Conservation (phyloP, 139 green algal genomes). For the Chlamydomonas incerta region DNA sequence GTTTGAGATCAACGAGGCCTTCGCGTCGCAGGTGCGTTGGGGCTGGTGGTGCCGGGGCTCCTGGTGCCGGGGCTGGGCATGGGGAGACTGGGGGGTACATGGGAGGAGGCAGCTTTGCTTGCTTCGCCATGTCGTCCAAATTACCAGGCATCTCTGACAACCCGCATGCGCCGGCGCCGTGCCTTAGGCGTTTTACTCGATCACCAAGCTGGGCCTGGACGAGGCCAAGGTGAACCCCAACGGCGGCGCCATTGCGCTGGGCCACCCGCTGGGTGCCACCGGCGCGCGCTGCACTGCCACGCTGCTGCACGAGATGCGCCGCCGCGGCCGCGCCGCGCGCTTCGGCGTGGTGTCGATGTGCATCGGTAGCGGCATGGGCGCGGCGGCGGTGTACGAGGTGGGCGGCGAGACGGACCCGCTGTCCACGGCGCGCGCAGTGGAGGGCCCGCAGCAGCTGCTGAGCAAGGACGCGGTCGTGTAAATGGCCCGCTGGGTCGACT, state of each 20-base stretch:
- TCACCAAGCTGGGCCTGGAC: conserved; percentile 90
- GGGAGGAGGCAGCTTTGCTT: no score
- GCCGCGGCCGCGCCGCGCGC: conserved; percentile 82
- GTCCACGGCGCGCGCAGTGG: background rate
- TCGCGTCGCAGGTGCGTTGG: conserved; percentile 85
- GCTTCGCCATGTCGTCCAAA: no score
- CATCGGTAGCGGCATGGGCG: conserved; percentile 96
- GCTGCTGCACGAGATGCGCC: conserved; percentile 95
- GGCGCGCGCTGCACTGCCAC: conserved; percentile 89
- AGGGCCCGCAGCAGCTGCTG: conserved; percentile 8
- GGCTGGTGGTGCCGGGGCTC: no score
- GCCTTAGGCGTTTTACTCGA: conserved; percentile 89
- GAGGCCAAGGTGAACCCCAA: conserved; percentile 95
- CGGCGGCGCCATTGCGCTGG: conserved; percentile 96
- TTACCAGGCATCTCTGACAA: no score
- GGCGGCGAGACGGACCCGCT: conserved; percentile 52
- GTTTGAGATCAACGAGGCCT: conserved; percentile 99
- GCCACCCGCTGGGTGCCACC: conserved; percentile 94
- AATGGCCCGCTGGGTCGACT: no score
- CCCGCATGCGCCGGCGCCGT: no score
- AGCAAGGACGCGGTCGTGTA: conserved; percentile 41
- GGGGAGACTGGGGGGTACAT: no score
- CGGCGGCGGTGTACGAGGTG: conserved; percentile 91
- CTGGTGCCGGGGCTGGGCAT: no score
- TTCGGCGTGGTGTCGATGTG: conserved; percentile 99